Evolutionary conservation across 169 alveolate genomes (phyloP).

Genomic region (Plasmodium coatneyi): DNA sequence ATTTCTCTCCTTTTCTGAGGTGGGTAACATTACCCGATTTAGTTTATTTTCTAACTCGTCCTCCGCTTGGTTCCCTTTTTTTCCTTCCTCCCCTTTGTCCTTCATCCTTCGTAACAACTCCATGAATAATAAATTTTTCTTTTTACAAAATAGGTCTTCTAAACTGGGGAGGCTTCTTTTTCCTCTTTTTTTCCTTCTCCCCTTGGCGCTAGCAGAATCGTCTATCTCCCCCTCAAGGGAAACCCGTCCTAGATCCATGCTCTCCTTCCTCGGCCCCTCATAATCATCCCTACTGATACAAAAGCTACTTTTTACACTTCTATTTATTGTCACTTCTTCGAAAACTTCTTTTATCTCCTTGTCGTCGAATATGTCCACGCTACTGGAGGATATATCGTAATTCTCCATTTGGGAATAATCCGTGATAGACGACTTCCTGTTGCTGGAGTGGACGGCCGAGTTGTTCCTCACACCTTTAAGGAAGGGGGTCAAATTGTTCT

Average conservation of each 20-base stretch:
- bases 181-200: background rate
- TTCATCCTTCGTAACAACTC: slow-evolving; percentile 5
- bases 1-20: slow-evolving; percentile 60
- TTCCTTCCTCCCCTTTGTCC: background rate
- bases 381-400: slow-evolving; percentile 44
- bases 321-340: slow-evolving; percentile 28
- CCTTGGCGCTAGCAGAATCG: background rate
- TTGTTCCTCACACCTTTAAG: background rate
- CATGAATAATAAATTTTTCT: slow-evolving; percentile 17
- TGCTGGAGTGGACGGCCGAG: background rate
- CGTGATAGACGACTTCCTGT: slow-evolving; percentile 21
- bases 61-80: background rate
- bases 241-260: background rate
- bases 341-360: slow-evolving; percentile 22
- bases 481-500: background rate
- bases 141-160: slow-evolving; percentile 20
- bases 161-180: background rate
- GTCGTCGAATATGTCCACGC: slow-evolving; percentile 50
- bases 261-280: background rate
- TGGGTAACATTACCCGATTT: slow-evolving; percentile 1
- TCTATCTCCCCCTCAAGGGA: background rate
- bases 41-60: slow-evolving; percentile 11
- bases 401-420: slow-evolving; percentile 10
- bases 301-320: slow-evolving; percentile 11
- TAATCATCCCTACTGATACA: background rate